Evolutionary conservation across 352 stramenopile species (phyloP), one percentile per base, ranked within the genome.

Genomic region (Aphanomyces stellatus): DNA sequence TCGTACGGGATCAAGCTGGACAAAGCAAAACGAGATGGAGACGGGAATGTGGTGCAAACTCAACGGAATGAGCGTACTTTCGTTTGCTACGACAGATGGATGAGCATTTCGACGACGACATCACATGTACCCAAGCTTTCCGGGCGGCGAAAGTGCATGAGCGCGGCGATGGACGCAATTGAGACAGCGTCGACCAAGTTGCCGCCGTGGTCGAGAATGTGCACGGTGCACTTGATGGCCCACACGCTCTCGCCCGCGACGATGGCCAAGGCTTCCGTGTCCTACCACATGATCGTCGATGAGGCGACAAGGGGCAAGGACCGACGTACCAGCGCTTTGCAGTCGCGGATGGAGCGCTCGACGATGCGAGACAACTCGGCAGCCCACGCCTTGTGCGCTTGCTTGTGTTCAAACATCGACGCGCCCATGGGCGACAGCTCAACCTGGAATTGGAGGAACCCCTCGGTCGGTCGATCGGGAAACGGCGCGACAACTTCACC

Each of bases 1-100:
- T 10, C 28, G 17, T 69, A 70, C 63, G 6, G 51, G n/a, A 33
- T 70, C 66, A 42, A 60, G 66, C 61, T 88, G 72, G 25, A 92
- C 60, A 37, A 92, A 90, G 74, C 82, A 86, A 61, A 98, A 98
- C n/a, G 91, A 97, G 55, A 98, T 87, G 25, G 88, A 97, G 43
- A 98, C 82, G n/a, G 95, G 95, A 35, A 96, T 92, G 78, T 98
- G 95, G 79, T 98, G 94, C 62, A 98, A 77, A 69, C 90, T 96
- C 31, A 98, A 74, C 24, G 93, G 91, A 27, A 85, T 78, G 35
- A 96, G 82, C 59, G 95, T 91, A 34, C 89, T 87, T 65, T 97
- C 85, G 59, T 97, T 88, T 57, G 90, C 85, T 51, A 90, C 77
- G 74, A 72, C 87, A n/a, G 78, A 48, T 96, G 88, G 27, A 96